Evolutionary conservation across 805 yeast genomes (phyloP), one percentile per base, ranked within the genome.

Genomic region (Lachancea waltii): DNA sequence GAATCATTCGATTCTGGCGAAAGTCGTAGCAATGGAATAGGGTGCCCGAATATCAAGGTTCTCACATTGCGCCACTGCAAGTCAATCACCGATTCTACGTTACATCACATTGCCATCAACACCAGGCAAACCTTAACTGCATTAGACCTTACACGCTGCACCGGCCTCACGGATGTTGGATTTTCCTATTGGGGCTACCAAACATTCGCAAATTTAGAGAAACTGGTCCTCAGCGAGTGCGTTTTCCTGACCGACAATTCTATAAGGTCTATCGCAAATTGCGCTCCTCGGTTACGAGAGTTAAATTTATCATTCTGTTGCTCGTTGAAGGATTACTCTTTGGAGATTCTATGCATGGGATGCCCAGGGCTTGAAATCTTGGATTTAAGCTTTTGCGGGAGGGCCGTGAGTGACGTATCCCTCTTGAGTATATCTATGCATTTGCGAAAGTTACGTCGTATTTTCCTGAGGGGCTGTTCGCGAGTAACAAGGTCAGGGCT

Each of bases 401-500:
- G 82, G 21, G 89, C 90, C 1, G 86, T 83, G 4, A 77, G 85
- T 50, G 90, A 83, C 49, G 69, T 78, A 13, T 76, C 86, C 1
- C 55, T 82, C 27, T 67, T 75, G 25, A 72, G 81, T 0, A 67
- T 83, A 7, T 75, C 84, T 2, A 54, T 74, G 23, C 73, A 77
- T 45, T 60, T 81, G 44, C 61, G 68, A 38, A 51, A 64, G 23
- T 56, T 83, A 45, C 69, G 70, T 37, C 53, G 62, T 16, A 62
- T 83, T 36, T 62, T 64, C 3, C 65, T 82, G 14, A 76, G 75
- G 37, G 90, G 92, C 1, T 83, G 92, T 60, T 69, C 81, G 8
- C 65, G 89, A 45, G 89, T 81, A 7, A 83, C 90, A 1, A 65
- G 85, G 49, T 82, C 82, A 7, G 90, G 92, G 11, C 77, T 82